Evolutionary conservation across 176 grass and related monocot genomes (phyloP), one percentile per base, ranked within the genome.

Genomic region (Thalia dealbata): DNA sequence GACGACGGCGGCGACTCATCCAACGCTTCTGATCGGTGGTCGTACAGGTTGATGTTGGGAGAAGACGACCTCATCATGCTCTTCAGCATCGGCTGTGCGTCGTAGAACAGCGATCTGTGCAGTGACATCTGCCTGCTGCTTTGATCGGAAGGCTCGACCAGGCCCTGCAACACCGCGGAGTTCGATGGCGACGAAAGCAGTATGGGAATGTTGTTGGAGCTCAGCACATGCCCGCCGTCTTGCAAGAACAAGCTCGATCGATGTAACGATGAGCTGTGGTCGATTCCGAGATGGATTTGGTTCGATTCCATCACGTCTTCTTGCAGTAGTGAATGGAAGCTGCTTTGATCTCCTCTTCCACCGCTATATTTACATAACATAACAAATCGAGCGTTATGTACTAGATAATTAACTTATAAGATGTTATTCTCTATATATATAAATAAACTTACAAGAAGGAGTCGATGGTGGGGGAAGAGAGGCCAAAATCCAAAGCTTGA

Each of bases 401-500:
- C n/a, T n/a, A n/a, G n/a, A n/a, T n/a, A n/a, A n/a, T n/a, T n/a
- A n/a, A n/a, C n/a, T n/a, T n/a, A n/a, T n/a, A n/a, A n/a, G n/a
- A n/a, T n/a, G n/a, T n/a, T n/a, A n/a, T n/a, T n/a, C n/a, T n/a
- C n/a, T 24, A 54, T 29, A 50, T 60, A 45, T n/a, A 55, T 48
- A 21, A 15, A 21, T 19, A 41, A 50, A 79, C 82, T 88, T 68
- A 96, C 92, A 88, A 61, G 78, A 88, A 81, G 80, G 45, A 38
- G 42, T 74, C 73, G 28, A 70, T 29, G 60, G 79, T 30, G n/a
- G 78, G 83, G 56, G 73, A 72, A 6, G 73, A 73, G 48, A 85
- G 64, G 61, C 70, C 78, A 41, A 85, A 72, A 22, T 75, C 83
- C 65, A 67, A 77, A 14, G 59, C 75, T 73, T 38, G 73, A 18